Evolutionary conservation across 2,329 filamentous ascomycete species (phyloP).

Genomic region (Phoma sp.): DNA sequence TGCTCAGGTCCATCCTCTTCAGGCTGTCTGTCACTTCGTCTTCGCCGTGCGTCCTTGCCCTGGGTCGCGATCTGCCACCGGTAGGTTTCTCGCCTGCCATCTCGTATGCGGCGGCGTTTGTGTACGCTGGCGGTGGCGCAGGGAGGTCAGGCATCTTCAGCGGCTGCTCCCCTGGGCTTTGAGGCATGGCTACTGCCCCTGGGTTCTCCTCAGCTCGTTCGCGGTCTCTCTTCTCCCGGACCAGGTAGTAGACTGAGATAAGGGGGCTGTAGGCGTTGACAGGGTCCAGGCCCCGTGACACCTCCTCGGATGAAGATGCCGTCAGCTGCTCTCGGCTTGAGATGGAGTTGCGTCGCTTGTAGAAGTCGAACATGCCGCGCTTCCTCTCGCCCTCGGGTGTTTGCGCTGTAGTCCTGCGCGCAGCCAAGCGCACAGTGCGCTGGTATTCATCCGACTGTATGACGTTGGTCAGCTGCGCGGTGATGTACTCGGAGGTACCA

Average conservation of each 20-base stretch:
- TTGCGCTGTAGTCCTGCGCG: constrained; percentile 67
- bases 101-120: constrained; percentile 83
- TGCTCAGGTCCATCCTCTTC: constrained; percentile 67
- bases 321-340: constrained; percentile 86
- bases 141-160: constrained; percentile 75
- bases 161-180: constrained; percentile 61
- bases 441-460: constrained; percentile 95
- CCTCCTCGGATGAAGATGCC: constrained; percentile 82
- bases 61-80: constrained; percentile 79
- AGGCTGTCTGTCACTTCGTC: constrained; percentile 81
- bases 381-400: constrained; percentile 73
- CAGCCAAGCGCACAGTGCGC: constrained; percentile 74
- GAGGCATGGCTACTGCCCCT: constrained; percentile 64
- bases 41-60: constrained; percentile 92
- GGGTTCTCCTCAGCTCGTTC: constrained; percentile 69
- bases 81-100: constrained; percentile 88
- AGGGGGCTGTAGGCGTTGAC: constrained; percentile 92
- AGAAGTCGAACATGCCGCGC: constrained; percentile 94
- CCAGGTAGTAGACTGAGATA: constrained; percentile 92
- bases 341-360: constrained; percentile 89
- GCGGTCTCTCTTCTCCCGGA: constrained; percentile 90
- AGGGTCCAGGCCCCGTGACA: constrained; percentile 83
- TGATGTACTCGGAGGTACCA: constrained; percentile 83
- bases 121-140: constrained; percentile 85
- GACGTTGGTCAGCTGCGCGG: constrained; percentile 79